phyloP scores from a whole-genome alignment of 176 grass and related monocot genomes.

The Oryza glumipatula region DNA sequence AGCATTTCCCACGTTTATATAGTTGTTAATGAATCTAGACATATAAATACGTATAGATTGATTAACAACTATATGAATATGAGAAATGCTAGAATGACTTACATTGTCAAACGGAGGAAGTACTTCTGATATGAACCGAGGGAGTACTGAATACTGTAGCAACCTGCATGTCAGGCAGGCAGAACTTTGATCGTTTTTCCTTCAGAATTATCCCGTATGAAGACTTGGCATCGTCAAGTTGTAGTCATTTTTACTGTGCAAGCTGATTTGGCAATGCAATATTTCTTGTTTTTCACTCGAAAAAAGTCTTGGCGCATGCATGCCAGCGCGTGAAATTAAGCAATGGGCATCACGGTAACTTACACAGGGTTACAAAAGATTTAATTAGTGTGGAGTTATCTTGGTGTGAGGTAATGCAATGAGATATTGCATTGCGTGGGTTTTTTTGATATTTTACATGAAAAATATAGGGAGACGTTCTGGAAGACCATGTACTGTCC shows the following conservation, averaged over 20 bases:
- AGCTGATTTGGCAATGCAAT: background rate
- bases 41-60: no score
- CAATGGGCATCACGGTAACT: background rate
- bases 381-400: background rate
- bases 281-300: background rate
- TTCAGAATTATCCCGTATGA: background rate
- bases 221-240: background rate
- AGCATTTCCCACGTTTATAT: no score
- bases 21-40: no score
- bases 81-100: no score
- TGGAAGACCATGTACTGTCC: background rate
- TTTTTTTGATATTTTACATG: background rate
- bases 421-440: no score
- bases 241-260: background rate
- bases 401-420: background rate
- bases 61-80: no score
- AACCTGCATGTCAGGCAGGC: no score
- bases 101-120: no score
- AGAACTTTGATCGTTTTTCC: no score
- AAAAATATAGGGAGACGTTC: background rate
- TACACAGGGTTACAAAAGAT: background rate
- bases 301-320: background rate
- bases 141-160: no score
- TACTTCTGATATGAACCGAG: rapidly evolving
- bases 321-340: background rate